Base-by-base conservation (phyloP, 225 moss, liverwort and hornwort genomes). In the Marchantia paleacea region DNA sequence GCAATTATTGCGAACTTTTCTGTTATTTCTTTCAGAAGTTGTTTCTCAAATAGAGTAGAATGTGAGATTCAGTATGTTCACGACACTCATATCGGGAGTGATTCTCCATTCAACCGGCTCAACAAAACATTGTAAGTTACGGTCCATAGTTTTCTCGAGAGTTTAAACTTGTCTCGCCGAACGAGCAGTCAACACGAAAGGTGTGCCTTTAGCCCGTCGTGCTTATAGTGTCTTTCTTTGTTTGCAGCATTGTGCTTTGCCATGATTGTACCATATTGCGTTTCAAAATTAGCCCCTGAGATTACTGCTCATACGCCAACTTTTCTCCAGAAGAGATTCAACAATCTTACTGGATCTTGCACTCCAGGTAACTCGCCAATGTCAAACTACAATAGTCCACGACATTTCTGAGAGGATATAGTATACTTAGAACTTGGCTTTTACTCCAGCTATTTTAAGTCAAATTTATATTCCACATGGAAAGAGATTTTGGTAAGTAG, bases 261-360 rank as follows among this genome's bases (percentile, higher is more conserved):
- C 58, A 93, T 97, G 76, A 90, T 91, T 5, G 79, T 94, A 18
- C 94, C 96, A 0, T 65, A 90, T 3, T 89, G 88, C 53, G 76
- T 92, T 7, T 81, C 88, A 55, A 96, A 91, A 83, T 78, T 96
- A 54, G 88, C 85, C 24, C 91, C 92, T n/a, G 85, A 90, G 30
- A 86, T 60, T 19, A 72, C 82, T 20, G 70, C 86, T 28, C 83
- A 89, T 8, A 88, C 90, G 12, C 90, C 91, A 52, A 81, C 90
- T 48, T 77, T 93, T 54, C 75, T 96, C 58, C 84, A 85, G 24
- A 85, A 79, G 39, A 85, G 62, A 39, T 52, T 77, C 12, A 75
- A 29, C 19, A 39, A 18, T 7, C 65, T 78, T 16, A 39, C 30
- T 26, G 80, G 77, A 80, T 73, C 8, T 26, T 68, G 8, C 28